These are phyloP conservation scores for Cercospora berteroae DNA, from an alignment of 2,329 filamentous ascomycete genomes.

Conservation along the genomic window DNA sequence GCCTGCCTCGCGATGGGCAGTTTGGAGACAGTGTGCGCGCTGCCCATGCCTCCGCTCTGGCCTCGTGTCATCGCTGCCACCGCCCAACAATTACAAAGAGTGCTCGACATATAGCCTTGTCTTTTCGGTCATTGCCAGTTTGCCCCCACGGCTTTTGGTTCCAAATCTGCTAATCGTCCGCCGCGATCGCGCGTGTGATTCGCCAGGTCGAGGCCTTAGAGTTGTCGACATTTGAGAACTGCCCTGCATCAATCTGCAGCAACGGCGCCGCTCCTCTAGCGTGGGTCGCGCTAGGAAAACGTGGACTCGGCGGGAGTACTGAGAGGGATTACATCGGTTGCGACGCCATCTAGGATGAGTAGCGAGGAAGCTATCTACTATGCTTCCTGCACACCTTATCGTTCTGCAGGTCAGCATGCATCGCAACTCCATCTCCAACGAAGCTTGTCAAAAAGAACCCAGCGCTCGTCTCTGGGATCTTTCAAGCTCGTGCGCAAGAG, in stretches of 20 bases:
- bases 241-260: slow-evolving; percentile 9
- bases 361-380: slow-evolving; percentile 20
- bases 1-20: background rate
- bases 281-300: slow-evolving; percentile 4
- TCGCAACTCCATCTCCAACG: background rate
- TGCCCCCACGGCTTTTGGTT: background rate
- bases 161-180: slow-evolving; percentile 4
- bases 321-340: slow-evolving; percentile 15
- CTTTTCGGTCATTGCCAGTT: background rate
- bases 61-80: background rate
- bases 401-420: slow-evolving; percentile 21
- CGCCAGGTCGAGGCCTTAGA: background rate
- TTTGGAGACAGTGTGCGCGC: background rate
- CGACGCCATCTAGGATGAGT: slow-evolving; percentile 10
- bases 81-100: background rate
- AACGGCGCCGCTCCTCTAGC: slow-evolving; percentile 8
- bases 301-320: slow-evolving; percentile 8
- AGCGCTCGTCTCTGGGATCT: background rate
- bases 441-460: background rate
- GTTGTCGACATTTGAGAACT: background rate
- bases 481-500: background rate
- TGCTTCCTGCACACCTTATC: slow-evolving; percentile 23
- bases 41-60: background rate
- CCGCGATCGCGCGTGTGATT: slow-evolving; percentile 1
- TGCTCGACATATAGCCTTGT: background rate